phyloP scores from a whole-genome alignment of 169 alveolate genomes.

The Eimeria necatrix region DNA sequence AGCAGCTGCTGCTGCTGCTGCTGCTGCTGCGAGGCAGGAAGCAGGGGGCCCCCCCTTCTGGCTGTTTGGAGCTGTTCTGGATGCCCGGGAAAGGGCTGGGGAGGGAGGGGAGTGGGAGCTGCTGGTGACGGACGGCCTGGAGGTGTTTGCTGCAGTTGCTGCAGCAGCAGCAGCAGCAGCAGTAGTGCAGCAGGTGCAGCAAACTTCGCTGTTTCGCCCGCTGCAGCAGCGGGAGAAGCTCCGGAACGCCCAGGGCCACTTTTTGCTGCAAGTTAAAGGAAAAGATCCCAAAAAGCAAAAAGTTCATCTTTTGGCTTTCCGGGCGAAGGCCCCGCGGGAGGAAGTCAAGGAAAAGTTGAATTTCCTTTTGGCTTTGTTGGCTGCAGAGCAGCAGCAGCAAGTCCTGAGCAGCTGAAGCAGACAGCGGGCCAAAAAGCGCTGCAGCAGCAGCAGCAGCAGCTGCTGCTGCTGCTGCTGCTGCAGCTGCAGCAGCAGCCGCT shows the following conservation, averaged over 20 bases:
- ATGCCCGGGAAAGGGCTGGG: background rate
- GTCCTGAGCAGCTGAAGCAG: too few relatives aligned
- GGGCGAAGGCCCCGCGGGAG: background rate
- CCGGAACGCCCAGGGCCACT: slow-evolving; percentile 15
- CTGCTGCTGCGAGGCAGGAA: background rate
- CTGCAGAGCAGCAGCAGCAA: background rate
- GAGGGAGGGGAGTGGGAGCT: slow-evolving; percentile 25
- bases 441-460: too few relatives aligned
- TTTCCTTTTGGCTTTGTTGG: background rate
- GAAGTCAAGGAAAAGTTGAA: background rate
- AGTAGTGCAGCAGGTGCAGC: background rate
- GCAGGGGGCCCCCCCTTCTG: slow-evolving; percentile 2
- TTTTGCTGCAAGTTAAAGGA: background rate
- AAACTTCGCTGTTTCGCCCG: background rate
- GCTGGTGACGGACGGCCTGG: slow-evolving; percentile 23
- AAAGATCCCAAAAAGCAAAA: background rate
- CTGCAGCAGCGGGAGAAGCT: background rate
- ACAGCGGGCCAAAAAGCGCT: too few relatives aligned
- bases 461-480: too few relatives aligned
- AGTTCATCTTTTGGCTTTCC: background rate
- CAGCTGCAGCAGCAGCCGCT: too few relatives aligned
- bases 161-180: background rate
- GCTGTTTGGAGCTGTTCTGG: slow-evolving; percentile 22
- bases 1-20: background rate
- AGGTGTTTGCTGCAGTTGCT: background rate